Base-by-base conservation (phyloP, 192 early-diverging fungal genomes). In the Diversispora eburnea region DNA sequence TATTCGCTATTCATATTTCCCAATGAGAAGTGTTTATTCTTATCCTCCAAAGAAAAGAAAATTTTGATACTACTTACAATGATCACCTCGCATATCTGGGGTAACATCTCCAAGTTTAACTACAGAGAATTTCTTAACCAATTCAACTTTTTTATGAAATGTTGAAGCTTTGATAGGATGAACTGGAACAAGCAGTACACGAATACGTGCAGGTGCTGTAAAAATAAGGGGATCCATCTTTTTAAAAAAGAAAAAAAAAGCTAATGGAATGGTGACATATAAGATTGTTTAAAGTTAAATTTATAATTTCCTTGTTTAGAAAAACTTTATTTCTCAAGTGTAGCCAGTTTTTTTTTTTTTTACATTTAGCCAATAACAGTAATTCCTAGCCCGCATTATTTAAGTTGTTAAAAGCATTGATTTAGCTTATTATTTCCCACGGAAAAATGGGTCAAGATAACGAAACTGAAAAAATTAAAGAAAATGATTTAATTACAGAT, bases 111-210 rank as follows among this genome's bases (percentile, higher is more conserved):
- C 83, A 2, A 90, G 75, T 61, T 82, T 80, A 5, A 94, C 89
- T n/a, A 89, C 82, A 56, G 77, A 76, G 64, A 90, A 89, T 49
- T 88, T 80, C 15, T 83, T 82, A 46, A 94, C 78, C 9, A 90
- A 79, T 77, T 91, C 86, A 19, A 88, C 87, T 77, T 90, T 86
- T 43, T 79, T 83, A 62, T 79, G 83, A 66, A 94, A 94, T 0
- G 84, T 84, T 4, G 86, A 81, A 63, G 78, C 80, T 64, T 84
- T 88, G 55, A 92, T 84, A 76, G 83, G 87, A 8, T 83, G 79
- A 10, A 93, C 86, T 48, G 92, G 92, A 6, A 92, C 89, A 17
- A 94, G 77, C 20, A 94, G 70, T 9, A 94, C 82, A 42, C 88
- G 85, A 49, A 92, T 85, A 48, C 84, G 81, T 25, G 81, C 79